Percentiles rank a stretch among this genome's conserved stretches.
phyloP scores from a whole-genome alignment of 495 filamentous ascomycete species.

The Daldinia bambusicola region DNA sequence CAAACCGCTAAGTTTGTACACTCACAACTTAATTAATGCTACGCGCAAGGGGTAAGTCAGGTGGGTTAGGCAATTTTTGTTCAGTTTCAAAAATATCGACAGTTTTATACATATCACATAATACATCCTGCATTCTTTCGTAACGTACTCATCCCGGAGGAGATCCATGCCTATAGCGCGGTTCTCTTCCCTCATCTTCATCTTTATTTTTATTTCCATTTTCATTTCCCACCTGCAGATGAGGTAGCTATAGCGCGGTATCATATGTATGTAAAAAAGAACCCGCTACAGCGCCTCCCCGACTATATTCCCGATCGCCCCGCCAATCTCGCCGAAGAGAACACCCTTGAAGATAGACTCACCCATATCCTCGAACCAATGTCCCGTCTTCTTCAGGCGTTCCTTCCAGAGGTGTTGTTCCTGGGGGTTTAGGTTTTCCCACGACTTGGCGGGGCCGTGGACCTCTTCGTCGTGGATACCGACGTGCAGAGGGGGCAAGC shows the following conservation, averaged over 20 bases:
- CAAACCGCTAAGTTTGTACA: no score
- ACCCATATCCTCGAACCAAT: slow-evolving; percentile 77
- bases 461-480: slow-evolving; percentile 58
- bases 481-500: slow-evolving; percentile 45
- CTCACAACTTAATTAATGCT: no score
- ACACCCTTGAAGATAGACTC: slow-evolving; percentile 78
- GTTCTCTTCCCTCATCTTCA: background rate
- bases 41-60: no score
- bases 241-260: background rate
- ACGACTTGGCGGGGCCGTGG: slow-evolving; percentile 62
- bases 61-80: no score
- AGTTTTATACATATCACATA: slow-evolving; percentile 1
- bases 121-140: slow-evolving; percentile 5
- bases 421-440: slow-evolving; percentile 69
- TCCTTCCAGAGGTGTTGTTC: slow-evolving; percentile 75
- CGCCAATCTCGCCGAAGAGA: slow-evolving; percentile 76
- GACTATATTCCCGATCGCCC: slow-evolving; percentile 63
- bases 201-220: no score
- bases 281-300: slow-evolving; percentile 41
- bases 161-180: background rate
- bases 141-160: background rate
- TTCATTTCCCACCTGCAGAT: background rate
- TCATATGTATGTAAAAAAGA: background rate
- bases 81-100: background rate
- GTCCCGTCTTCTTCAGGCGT: slow-evolving; percentile 72